These are phyloP conservation scores for Euphrasia confusa DNA, from an alignment of 257 asterid genomes.

Conservation along the genomic window DNA sequence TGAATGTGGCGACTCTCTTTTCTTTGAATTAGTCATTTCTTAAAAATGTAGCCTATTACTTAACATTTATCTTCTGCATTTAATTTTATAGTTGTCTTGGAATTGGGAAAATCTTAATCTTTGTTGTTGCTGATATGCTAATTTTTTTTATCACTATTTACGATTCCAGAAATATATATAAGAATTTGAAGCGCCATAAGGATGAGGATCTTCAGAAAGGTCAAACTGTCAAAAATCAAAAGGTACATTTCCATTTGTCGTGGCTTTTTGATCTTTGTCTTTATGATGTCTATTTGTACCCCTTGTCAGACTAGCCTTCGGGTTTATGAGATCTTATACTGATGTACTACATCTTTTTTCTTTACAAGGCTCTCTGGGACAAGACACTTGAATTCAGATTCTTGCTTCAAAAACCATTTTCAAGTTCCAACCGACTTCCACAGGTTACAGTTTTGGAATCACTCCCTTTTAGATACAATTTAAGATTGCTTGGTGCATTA, in stretches of 20 bases:
- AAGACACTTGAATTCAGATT: constrained; percentile 88
- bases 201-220: constrained; percentile 81
- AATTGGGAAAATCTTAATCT: not conserved
- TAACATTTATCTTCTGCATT: not conserved
- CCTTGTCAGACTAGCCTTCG: not conserved
- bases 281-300: not conserved
- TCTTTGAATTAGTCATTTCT: not conserved
- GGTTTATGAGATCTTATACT: constrained; percentile 22
- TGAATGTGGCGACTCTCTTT: not conserved
- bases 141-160: constrained; percentile 16
- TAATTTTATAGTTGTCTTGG: not conserved
- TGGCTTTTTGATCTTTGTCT: not conserved
- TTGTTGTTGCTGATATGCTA: constrained; percentile 18
- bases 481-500: not conserved
- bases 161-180: constrained; percentile 58
- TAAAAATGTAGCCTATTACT: not conserved
- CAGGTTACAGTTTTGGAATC: constrained; percentile 47
- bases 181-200: constrained; percentile 62
- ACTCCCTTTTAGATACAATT: not conserved
- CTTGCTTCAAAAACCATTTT: constrained; percentile 81
- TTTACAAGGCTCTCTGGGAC: constrained; percentile 81
- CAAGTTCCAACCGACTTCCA: constrained; percentile 87
- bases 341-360: constrained; percentile 14
- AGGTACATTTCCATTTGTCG: constrained; percentile 39
- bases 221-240: constrained; percentile 80